phyloP scores from a whole-genome alignment of 1,284 basidiomycete species.

The Trametes pubescens region DNA sequence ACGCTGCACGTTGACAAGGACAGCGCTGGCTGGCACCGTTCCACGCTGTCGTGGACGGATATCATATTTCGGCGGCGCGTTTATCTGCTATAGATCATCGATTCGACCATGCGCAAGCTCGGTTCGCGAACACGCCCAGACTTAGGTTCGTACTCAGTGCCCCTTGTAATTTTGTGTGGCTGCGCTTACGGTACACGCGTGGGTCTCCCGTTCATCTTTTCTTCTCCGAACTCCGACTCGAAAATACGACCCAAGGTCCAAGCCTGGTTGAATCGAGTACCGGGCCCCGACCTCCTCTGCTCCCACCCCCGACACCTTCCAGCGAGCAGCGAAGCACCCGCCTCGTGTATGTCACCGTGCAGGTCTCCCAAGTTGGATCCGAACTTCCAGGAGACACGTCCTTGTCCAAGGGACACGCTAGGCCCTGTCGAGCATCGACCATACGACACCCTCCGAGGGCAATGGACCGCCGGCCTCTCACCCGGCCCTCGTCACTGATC shows the following conservation, averaged over 20 bases:
- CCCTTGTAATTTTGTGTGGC: not conserved
- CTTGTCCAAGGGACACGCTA: not conserved
- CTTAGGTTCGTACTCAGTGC: not conserved
- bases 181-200: slow-evolving; percentile 3
- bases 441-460: not conserved
- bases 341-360: too few species aligned
- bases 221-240: too few species aligned
- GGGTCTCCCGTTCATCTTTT: not conserved
- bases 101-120: not conserved
- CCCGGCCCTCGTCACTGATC: not conserved
- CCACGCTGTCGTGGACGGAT: slow-evolving; percentile 2
- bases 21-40: not conserved
- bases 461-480: not conserved
- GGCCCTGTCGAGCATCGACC: not conserved
- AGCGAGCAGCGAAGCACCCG: not conserved
- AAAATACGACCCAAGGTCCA: too few species aligned
- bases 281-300: too few species aligned
- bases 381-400: not conserved
- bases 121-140: not conserved
- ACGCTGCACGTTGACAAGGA: not conserved
- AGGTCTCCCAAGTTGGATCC: not conserved
- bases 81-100: not conserved
- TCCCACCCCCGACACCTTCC: not conserved
- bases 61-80: not conserved
- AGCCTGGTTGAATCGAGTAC: not conserved